These are phyloP conservation scores for Myrmaecium sp. DNA, from an alignment of 2,329 filamentous ascomycete species.

Conservation along the genomic window DNA sequence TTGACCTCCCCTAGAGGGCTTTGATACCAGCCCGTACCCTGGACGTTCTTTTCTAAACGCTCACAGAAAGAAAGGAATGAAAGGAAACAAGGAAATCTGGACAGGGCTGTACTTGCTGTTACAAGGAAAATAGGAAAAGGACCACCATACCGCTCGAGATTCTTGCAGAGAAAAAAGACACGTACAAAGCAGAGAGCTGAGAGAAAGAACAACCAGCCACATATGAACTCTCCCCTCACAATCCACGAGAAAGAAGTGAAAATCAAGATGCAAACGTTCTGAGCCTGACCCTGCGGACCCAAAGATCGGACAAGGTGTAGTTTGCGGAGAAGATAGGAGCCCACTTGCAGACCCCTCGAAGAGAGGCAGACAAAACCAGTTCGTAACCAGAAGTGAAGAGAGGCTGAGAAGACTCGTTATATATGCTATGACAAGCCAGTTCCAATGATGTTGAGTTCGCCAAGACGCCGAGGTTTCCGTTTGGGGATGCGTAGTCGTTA, in stretches of 20 bases:
- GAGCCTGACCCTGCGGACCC: no score
- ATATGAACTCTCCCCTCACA: no score
- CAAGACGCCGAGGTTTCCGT: constrained; percentile 23
- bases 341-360: constrained; percentile 7
- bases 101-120: constrained; percentile 5
- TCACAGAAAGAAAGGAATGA: constrained; percentile 8
- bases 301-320: no score
- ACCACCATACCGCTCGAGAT: no score
- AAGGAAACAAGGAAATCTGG: constrained; percentile 9
- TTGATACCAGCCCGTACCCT: constrained; percentile 12
- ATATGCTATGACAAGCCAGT: no score
- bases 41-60: constrained; percentile 9
- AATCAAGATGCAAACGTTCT: no score
- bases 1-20: constrained; percentile 8
- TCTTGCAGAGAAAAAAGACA: no score
- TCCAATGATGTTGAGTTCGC: constrained; percentile 18
- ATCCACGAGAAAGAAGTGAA: no score
- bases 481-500: constrained; percentile 39
- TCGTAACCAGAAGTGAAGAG: constrained; percentile 24
- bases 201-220: no score
- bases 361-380: constrained; percentile 15
- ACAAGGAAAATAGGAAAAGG: constrained; percentile 6
- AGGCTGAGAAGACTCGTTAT: constrained; percentile 22
- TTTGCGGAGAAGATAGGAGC: no score
- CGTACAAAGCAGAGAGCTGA: no score